phyloP scores from a whole-genome alignment of 371 early-diverging fungal genomes.

The Amoeboradix gromovi region DNA sequence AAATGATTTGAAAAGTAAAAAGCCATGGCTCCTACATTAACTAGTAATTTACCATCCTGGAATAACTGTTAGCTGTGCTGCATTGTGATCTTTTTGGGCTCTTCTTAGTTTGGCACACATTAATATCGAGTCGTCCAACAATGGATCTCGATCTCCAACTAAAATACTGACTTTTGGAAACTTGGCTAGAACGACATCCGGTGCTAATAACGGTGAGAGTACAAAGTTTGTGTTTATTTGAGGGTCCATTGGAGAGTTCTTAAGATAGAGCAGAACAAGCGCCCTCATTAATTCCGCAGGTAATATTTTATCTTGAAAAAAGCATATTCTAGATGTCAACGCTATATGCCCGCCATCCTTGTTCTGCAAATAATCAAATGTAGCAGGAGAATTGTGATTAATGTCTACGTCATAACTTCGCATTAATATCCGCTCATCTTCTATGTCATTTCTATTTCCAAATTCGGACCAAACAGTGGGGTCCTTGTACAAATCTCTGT shows the following conservation, averaged over 20 bases:
- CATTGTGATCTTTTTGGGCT: conserved; percentile 14
- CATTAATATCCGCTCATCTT: neutral
- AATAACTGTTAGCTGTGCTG: neutral
- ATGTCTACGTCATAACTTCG: neutral
- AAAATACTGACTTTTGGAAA: conserved; percentile 68
- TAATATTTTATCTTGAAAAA: conserved; percentile 49
- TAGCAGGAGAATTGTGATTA: neutral
- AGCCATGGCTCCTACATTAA: neutral
- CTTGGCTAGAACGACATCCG: conserved; percentile 47
- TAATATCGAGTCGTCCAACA: conserved; percentile 77
- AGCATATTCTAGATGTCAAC: conserved; percentile 58
- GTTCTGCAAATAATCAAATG: neutral
- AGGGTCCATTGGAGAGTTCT: conserved; percentile 33
- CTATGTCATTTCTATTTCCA: neutral
- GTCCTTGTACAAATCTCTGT: neutral
- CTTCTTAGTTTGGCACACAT: conserved; percentile 59
- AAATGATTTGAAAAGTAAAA: neutral
- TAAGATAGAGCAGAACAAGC: conserved; percentile 70
- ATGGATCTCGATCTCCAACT: conserved; percentile 78
- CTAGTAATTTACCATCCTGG: neutral
- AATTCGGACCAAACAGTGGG: neutral
- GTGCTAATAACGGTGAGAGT: conserved; percentile 59
- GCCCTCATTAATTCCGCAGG: conserved; percentile 47
- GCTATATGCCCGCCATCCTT: conserved; percentile 5
- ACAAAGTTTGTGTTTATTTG: conserved; percentile 51